Conservation (phyloP, 1,139 yeast species). For the Eremothecium cymbalariae region DNA sequence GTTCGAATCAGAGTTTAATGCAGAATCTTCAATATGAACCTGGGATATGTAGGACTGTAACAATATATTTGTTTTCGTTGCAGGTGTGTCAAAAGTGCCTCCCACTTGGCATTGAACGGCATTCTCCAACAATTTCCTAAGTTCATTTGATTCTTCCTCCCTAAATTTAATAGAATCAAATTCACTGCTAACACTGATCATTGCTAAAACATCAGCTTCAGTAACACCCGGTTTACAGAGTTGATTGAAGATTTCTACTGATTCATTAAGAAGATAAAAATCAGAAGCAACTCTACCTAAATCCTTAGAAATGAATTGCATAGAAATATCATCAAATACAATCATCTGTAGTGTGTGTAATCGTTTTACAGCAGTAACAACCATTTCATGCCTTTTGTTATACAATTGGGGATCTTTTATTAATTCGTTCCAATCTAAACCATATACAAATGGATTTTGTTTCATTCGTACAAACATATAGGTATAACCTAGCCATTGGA, state of each 20-base stretch:
- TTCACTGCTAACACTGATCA: constrained; percentile 89
- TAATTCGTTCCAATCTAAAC: constrained; percentile 82
- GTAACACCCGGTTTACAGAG: constrained; percentile 78
- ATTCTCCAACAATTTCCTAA: constrained; percentile 51
- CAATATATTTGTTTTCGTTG: constrained; percentile 80
- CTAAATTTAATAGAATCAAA: constrained; percentile 85
- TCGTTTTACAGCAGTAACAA: constrained; percentile 70
- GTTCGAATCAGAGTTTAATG: constrained; percentile 76
- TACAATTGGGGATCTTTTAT: constrained; percentile 75
- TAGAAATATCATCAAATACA: constrained; percentile 77
- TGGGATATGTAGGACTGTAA: constrained; percentile 84
- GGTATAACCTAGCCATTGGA: constrained; percentile 95
- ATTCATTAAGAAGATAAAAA: constrained; percentile 74
- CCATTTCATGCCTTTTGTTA: constrained; percentile 65
- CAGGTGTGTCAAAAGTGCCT: constrained; percentile 65
- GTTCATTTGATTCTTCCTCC: constrained; percentile 76
- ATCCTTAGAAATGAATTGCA: constrained; percentile 76
- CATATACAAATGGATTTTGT: constrained; percentile 87
- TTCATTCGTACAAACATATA: constrained; percentile 92
- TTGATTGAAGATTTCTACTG: constrained; percentile 83
- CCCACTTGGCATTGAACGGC: constrained; percentile 77
- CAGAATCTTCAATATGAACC: constrained; percentile 63
- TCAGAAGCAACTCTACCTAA: constrained; percentile 93
- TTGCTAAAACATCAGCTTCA: constrained; percentile 84
- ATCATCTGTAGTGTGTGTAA: constrained; percentile 87